phyloP scores from a whole-genome alignment of 768 basidiomycete genomes.

The Agaricus bisporus region DNA sequence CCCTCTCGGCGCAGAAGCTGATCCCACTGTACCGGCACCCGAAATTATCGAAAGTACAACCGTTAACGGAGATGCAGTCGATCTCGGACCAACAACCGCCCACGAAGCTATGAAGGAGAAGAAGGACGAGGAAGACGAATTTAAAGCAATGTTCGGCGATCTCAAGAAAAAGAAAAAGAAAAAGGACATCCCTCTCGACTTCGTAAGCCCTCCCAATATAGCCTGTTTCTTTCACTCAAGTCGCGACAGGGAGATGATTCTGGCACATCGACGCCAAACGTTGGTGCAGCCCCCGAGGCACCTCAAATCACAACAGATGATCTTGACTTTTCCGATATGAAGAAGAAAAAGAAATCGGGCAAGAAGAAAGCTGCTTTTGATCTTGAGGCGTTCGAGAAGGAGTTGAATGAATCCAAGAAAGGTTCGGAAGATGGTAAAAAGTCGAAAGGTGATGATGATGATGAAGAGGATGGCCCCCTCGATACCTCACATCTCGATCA shows the following conservation, averaged over 20 bases:
- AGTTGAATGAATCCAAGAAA: slow-evolving; percentile 66
- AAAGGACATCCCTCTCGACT: slow-evolving; percentile 82
- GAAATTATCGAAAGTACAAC: slow-evolving; percentile 66
- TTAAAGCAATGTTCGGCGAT: slow-evolving; percentile 83
- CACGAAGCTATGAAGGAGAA: slow-evolving; percentile 66
- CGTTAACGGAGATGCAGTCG: slow-evolving; percentile 63
- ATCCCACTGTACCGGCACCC: slow-evolving; percentile 76
- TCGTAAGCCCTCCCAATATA: slow-evolving; percentile 38
- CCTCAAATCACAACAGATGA: slow-evolving; percentile 61
- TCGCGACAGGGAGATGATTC: slow-evolving; percentile 53
- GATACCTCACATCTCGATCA: slow-evolving; percentile 62
- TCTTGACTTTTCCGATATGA: slow-evolving; percentile 91
- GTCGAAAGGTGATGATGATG: slow-evolving; percentile 45
- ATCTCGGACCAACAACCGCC: slow-evolving; percentile 70
- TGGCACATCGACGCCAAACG: slow-evolving; percentile 55
- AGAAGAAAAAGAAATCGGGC: slow-evolving; percentile 89
- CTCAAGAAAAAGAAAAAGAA: slow-evolving; percentile 93
- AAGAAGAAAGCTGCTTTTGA: slow-evolving; percentile 89
- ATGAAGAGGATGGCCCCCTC: slow-evolving; percentile 47
- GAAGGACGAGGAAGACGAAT: slow-evolving; percentile 64
- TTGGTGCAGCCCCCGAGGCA: slow-evolving; percentile 32
- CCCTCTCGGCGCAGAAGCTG: slow-evolving; percentile 74
- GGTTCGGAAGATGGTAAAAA: slow-evolving; percentile 41
- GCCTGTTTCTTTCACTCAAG: not conserved
- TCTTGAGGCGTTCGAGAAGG: slow-evolving; percentile 92